A percentile compares a stretch with the other conserved stretches of the same genome.
phyloP scores from a whole-genome alignment of 148 eudicot genomes.

The Rhododendron mucronatum region DNA sequence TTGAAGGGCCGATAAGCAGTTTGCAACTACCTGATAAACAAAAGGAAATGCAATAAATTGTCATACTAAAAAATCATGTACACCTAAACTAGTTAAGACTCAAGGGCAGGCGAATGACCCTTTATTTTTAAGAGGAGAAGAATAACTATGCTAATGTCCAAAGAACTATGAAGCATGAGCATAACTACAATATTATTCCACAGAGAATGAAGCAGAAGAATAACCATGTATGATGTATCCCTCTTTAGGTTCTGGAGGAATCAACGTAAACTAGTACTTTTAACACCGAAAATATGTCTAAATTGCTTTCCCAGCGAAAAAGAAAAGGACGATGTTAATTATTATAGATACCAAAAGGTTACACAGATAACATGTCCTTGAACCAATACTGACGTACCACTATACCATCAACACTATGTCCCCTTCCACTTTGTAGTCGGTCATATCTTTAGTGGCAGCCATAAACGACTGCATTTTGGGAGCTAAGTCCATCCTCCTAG shows the following conservation, averaged over 20 bases:
- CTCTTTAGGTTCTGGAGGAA: not conserved
- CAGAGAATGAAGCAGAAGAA: not conserved
- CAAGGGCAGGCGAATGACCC: not conserved
- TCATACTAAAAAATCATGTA: not conserved
- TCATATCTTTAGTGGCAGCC: not conserved
- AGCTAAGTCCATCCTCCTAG: not conserved
- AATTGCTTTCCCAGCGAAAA: not conserved
- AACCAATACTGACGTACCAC: not conserved
- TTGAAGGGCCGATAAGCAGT: conserved; percentile 79
- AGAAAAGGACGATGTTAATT: not conserved
- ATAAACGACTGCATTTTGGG: no score
- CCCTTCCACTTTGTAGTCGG: not conserved
- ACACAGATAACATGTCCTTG: not conserved
- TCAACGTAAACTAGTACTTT: not conserved
- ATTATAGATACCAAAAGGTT: not conserved
- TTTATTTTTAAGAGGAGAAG: not conserved
- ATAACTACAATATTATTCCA: not conserved
- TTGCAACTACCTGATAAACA: conserved; percentile 78
- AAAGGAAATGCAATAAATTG: conserved; percentile 6
- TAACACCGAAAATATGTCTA: not conserved
- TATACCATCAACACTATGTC: not conserved
- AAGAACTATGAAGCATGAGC: not conserved
- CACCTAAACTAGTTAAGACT: not conserved
- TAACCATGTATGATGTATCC: not conserved
- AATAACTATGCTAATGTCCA: not conserved